phyloP scores from a whole-genome alignment of 176 grass and related monocot species.

The Eleusine coracana region DNA sequence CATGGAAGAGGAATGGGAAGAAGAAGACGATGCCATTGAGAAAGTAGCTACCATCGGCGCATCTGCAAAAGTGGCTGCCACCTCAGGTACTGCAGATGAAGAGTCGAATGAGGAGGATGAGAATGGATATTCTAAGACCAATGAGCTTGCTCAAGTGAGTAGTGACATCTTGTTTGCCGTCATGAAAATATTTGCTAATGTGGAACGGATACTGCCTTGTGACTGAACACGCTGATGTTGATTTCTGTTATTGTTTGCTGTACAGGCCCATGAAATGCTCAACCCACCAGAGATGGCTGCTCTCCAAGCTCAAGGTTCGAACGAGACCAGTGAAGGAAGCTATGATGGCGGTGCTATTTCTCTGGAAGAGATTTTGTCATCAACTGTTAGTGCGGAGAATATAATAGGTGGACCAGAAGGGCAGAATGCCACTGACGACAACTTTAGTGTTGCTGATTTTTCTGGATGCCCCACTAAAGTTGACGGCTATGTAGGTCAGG shows the following conservation, averaged over 20 bases:
- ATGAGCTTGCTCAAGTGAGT: slow-evolving; percentile 60
- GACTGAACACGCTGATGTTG: slow-evolving; percentile 25
- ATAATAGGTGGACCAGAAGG: slow-evolving; percentile 22
- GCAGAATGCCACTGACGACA: slow-evolving; percentile 42
- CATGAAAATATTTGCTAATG: slow-evolving; percentile 19
- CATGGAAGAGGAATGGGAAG: slow-evolving; percentile 95
- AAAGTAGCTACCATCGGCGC: slow-evolving; percentile 31
- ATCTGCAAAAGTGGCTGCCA: slow-evolving; percentile 16
- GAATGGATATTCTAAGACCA: slow-evolving; percentile 49
- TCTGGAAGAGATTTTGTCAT: slow-evolving; percentile 53
- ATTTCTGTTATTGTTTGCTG: slow-evolving; percentile 22
- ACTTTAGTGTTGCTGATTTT: slow-evolving; percentile 38
- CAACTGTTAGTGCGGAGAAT: slow-evolving; percentile 32
- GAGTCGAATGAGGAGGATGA: slow-evolving; percentile 54
- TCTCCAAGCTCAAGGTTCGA: slow-evolving; percentile 30
- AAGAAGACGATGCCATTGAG: slow-evolving; percentile 58
- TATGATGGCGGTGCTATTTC: slow-evolving; percentile 39
- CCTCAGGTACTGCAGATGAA: slow-evolving; percentile 40
- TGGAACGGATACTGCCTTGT: not conserved
- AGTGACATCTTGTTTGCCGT: not conserved
- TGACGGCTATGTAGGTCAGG: slow-evolving; percentile 45
- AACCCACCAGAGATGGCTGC: slow-evolving; percentile 32
- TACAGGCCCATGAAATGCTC: slow-evolving; percentile 32
- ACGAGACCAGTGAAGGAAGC: slow-evolving; percentile 34
- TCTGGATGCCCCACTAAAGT: slow-evolving; percentile 27